Base-by-base conservation (phyloP, 768 basidiomycete species). In the Saitozyma podzolica region DNA sequence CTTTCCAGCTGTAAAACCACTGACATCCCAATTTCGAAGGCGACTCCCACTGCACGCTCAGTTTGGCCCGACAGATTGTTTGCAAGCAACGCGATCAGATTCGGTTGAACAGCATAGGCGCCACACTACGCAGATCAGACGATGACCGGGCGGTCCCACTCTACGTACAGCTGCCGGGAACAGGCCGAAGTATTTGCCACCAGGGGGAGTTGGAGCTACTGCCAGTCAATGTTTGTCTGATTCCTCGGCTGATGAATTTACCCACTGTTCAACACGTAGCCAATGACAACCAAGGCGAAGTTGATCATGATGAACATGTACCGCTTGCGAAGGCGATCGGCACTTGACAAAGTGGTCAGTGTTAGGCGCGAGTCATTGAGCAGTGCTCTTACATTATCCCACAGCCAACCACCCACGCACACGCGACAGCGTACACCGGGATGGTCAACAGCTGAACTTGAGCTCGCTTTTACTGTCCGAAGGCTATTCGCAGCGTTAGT, bases 51-150 rank as follows among this genome's bases (percentile, higher is more conserved):
- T 16, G 14, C 50, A 10, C 50, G 50, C 17, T 51, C 29, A 20
- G 50, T 51, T 20, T 51, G 50, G 19, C 50, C 50, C 9, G 50
- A 13, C 9, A 51, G 50, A 51, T 51, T 51, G 50, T 51, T 51
- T 16, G 14, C 29, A 20, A 51, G 50, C 50, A 13, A 51, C 9
- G 50, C 14, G 9, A 51, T 20, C 29, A 51, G 14, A 51, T 51
- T 51, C 14, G 50, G 50, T 17, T 16, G 17, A 20, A 8, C 50
- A 17, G 10, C 50, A 17, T 51, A 51, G 9, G 50, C 50, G 9
- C 50, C 50, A 17, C 14, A 51, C 50, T 51, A 19, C n/a, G n/a
- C n/a, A 9, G 14, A 51, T 10, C 8, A 9, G 8, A 19, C 9
- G 9, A 9, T 51, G 50, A 20, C 9, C 19, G 8, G 10, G 29